Evolutionary conservation across 2,329 filamentous ascomycete species (phyloP).

Genomic region (Ascochyta rabiei): DNA sequence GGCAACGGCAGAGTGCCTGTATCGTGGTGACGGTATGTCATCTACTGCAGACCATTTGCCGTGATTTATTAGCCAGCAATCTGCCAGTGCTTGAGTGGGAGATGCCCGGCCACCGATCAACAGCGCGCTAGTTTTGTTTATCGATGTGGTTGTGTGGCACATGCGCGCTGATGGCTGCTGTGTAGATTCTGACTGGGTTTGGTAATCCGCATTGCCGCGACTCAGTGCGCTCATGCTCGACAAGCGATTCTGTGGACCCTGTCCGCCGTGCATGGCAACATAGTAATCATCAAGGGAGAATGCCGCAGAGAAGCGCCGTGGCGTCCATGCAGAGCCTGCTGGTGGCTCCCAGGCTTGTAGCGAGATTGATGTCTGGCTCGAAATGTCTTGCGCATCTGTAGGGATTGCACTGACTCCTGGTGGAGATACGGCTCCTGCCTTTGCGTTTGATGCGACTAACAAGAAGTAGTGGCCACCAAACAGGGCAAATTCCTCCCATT

Average conservation of each 20-base stretch:
- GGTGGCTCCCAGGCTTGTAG: constrained; percentile 21
- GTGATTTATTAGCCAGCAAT: constrained; percentile 76
- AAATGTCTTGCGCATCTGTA: not conserved
- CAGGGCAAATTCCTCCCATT: constrained; percentile 92
- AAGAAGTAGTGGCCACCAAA: constrained; percentile 87
- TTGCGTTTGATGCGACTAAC: constrained; percentile 64
- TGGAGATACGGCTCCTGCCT: constrained; percentile 16
- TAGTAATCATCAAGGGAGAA: constrained; percentile 39
- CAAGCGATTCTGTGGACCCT: constrained; percentile 56
- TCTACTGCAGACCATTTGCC: constrained; percentile 68
- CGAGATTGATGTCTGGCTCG: constrained; percentile 18
- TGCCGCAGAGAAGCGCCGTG: constrained; percentile 50
- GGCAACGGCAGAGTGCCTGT: constrained; percentile 71
- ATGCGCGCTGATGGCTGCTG: constrained; percentile 55
- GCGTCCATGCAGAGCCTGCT: constrained; percentile 21
- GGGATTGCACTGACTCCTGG: not conserved
- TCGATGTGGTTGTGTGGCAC: constrained; percentile 76
- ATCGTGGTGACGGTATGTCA: constrained; percentile 72
- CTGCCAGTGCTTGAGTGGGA: constrained; percentile 69
- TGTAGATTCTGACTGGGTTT: constrained; percentile 41
- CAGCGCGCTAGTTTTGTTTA: constrained; percentile 65
- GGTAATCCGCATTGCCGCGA: constrained; percentile 21
- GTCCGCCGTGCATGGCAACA: constrained; percentile 53
- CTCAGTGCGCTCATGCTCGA: constrained; percentile 51
- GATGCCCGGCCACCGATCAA: constrained; percentile 81